Percentiles rank a stretch among this genome's conserved stretches.
These are phyloP conservation scores for Gymnopus androsaceus DNA, from an alignment of 1,284 basidiomycete species.

Conservation along the genomic window DNA sequence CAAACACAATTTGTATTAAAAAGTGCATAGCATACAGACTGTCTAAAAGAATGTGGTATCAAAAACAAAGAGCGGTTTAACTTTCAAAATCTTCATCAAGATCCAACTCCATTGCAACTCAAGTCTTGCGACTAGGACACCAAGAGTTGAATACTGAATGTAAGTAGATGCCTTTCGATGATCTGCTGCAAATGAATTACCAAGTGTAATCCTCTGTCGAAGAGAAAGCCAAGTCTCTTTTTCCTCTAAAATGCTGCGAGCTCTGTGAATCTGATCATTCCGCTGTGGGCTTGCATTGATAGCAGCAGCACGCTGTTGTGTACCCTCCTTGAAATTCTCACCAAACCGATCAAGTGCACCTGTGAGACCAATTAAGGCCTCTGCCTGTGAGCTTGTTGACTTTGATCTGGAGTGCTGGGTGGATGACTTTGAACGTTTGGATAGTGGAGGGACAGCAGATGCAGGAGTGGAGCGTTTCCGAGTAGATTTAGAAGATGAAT, in stretches of 20 bases:
- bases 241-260: neutral
- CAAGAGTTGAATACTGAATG: neutral
- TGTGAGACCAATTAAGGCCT: neutral
- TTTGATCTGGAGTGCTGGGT: no score
- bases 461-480: neutral
- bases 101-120: neutral
- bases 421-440: neutral
- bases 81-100: neutral
- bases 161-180: neutral
- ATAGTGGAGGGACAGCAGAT: no score
- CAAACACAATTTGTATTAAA: neutral
- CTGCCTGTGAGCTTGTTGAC: neutral
- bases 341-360: neutral
- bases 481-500: no score
- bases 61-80: neutral
- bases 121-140: neutral
- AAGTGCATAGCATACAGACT: no score
- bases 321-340: neutral
- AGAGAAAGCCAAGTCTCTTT: neutral
- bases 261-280: neutral
- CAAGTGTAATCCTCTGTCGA: neutral
- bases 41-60: neutral
- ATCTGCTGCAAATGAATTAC: neutral
- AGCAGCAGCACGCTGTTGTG: neutral
- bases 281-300: neutral